Evolutionary conservation across 257 asterid species (phyloP), one percentile per base, ranked within the genome.

Genomic region (Plectranthus barbatus): DNA sequence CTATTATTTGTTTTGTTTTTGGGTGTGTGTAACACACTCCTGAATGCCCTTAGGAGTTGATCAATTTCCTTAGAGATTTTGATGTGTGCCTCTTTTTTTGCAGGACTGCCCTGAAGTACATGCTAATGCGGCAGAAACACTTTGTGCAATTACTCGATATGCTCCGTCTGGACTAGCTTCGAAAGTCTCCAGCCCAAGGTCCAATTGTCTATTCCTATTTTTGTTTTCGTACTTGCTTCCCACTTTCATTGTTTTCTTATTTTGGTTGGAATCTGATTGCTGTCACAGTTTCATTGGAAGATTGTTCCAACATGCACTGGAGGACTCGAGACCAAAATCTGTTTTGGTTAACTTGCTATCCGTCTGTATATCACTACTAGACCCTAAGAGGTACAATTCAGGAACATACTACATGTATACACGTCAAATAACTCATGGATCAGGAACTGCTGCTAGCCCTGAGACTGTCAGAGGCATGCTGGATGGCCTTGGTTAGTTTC

Each of bases 61-160:
- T 56, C n/a, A n/a, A n/a, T n/a, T n/a, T n/a, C 31, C 40, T 56
- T 9, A 7, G 37, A 29, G 14, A 60, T 59, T 51, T 59, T 37
- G 60, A 37, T 21, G 29, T 9, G 29, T 56, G 3, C 46, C 15
- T 46, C n/a, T 45, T 36, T 15, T 39, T 73, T 74, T 78, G 72
- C 89, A 92, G 98, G 95, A 92, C 74, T 86, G 77, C 68, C 89
- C 95, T 36, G 91, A 86, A 79, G 93, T 86, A 79, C 98, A 89
- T 85, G 83, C 89, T 73, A 89, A 92, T 89, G 95, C 98, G 29
- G 93, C 97, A 73, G 95, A 89, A 81, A 91, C 83, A 44, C 87
- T 92, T 51, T 88, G 93, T 74, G 86, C 95, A 5, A 80, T 80
- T 67, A 81, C 84, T 66, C 79, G 95, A 69, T 84, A 75, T 79